A percentile compares a stretch with the other conserved stretches of the same genome.
Evolutionary conservation across 75 land plant species (phyloP).

Genomic region (Picea sitchensis): DNA sequence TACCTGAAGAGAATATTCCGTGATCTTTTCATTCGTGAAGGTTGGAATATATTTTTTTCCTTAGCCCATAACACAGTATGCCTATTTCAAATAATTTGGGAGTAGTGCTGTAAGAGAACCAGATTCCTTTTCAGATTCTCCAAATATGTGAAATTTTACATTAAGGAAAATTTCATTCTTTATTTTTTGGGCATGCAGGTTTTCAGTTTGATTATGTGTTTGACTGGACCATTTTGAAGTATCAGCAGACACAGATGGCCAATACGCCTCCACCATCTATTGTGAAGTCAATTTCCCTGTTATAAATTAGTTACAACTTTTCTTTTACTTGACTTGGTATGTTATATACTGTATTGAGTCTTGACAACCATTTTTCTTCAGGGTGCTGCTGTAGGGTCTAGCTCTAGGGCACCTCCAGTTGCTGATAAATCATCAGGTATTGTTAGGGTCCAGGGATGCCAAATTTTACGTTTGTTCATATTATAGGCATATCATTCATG

Average conservation of each 20-base stretch:
- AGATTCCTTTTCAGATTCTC: not conserved
- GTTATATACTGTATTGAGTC: constrained; percentile 1
- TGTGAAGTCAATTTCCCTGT: constrained; percentile 26
- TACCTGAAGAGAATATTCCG: constrained; percentile 56
- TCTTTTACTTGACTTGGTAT: not conserved
- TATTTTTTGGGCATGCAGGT: constrained; percentile 39
- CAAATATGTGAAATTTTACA: not conserved
- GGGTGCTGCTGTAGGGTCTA: constrained; percentile 49
- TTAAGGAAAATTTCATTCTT: not conserved
- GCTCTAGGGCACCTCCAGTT: constrained; percentile 38
- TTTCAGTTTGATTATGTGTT: constrained; percentile 99
- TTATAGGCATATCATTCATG: not conserved
- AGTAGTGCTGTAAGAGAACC: not conserved
- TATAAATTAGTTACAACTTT: not conserved
- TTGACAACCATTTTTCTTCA: constrained; percentile 10
- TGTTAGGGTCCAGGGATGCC: not conserved
- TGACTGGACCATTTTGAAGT: constrained; percentile 98
- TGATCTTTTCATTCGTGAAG: constrained; percentile 89
- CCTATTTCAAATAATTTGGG: not conserved
- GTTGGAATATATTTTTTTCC: constrained; percentile 23
- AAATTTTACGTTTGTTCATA: not conserved
- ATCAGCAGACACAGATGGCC: constrained; percentile 94
- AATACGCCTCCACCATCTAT: constrained; percentile 58
- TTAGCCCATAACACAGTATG: not conserved
- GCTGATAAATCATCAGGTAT: constrained; percentile 43